phyloP scores from a whole-genome alignment of 2,329 filamentous ascomycete species.

The Paecilomyces sp. region DNA sequence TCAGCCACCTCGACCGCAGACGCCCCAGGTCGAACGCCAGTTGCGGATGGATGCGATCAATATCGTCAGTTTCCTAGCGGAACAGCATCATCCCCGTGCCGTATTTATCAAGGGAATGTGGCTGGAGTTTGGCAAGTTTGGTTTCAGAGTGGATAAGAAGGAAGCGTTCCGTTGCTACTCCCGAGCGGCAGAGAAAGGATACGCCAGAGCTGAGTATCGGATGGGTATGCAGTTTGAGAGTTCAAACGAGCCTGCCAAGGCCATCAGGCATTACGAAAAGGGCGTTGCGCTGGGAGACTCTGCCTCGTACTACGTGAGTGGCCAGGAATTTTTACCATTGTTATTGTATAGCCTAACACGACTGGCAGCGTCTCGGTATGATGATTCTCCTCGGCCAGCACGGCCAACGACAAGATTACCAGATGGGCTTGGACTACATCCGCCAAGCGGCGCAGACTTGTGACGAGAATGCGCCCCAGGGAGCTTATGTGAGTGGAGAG shows the following conservation, averaged over 20 bases:
- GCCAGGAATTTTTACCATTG: not conserved
- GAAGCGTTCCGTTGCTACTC: slow-evolving; percentile 86
- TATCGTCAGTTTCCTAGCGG: slow-evolving; percentile 81
- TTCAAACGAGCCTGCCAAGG: slow-evolving; percentile 85
- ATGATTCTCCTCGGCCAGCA: slow-evolving; percentile 94
- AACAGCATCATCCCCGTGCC: slow-evolving; percentile 87
- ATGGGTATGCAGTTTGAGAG: slow-evolving; percentile 98
- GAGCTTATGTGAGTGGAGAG: slow-evolving; percentile 59
- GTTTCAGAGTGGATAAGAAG: slow-evolving; percentile 81
- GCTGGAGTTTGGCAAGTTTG: slow-evolving; percentile 97
- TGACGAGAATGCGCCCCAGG: slow-evolving; percentile 94
- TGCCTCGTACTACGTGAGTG: slow-evolving; percentile 62
- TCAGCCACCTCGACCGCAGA: slow-evolving; percentile 60
- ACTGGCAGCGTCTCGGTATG: slow-evolving; percentile 76
- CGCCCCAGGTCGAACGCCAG: slow-evolving; percentile 82
- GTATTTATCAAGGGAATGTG: slow-evolving; percentile 94
- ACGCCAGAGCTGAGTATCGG: slow-evolving; percentile 83
- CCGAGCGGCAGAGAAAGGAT: slow-evolving; percentile 77
- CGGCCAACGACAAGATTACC: slow-evolving; percentile 75
- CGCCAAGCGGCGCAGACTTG: slow-evolving; percentile 74
- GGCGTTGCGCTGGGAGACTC: slow-evolving; percentile 78
- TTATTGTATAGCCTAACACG: slow-evolving; percentile 8
- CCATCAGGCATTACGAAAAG: slow-evolving; percentile 80
- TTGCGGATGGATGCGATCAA: slow-evolving; percentile 82
- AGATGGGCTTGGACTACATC: slow-evolving; percentile 73